Evolutionary conservation across 208 protist species (phyloP).

Genomic region (Acanthamoeba healyi): DNA sequence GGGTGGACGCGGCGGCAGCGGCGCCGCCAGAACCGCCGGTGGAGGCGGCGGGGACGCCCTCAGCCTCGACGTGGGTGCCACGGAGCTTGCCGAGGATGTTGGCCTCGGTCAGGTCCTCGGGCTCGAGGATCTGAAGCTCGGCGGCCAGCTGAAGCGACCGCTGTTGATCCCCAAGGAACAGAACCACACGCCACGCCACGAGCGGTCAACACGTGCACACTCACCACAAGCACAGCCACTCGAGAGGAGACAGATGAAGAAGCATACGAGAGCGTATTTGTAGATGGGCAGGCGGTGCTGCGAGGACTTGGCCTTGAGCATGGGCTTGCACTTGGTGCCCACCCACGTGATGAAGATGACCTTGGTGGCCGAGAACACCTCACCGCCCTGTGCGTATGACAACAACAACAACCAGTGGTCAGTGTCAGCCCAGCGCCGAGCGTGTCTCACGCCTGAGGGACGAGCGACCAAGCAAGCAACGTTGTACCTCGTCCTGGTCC

Average conservation of each 20-base stretch:
- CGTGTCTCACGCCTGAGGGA: too few relatives aligned
- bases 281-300: conserved; percentile 68
- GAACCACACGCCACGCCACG: conserved; percentile 1
- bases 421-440: not conserved
- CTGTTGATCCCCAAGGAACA: conserved; percentile 52
- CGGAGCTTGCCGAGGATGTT: conserved; percentile 64
- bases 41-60: conserved; percentile 1
- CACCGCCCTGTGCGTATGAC: not conserved
- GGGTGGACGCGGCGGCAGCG: not conserved
- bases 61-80: conserved; percentile 56
- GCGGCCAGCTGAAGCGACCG: conserved; percentile 32
- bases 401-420: not conserved
- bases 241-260: not conserved
- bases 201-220: not conserved
- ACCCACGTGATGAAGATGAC: conserved; percentile 76
- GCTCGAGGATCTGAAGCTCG: conserved; percentile 72
- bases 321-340: conserved; percentile 71
- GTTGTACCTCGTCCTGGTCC: conserved; percentile 54
- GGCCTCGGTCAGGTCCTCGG: conserved; percentile 54
- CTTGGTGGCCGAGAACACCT: conserved; percentile 62
- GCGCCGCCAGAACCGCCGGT: not conserved
- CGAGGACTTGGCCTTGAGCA: conserved; percentile 62
- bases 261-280: conserved; percentile 54
- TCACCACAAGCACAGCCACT: not conserved
- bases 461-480: not conserved